Conservation (phyloP, 129 eudicot genomes). For the Flaveria sonorensis region DNA sequence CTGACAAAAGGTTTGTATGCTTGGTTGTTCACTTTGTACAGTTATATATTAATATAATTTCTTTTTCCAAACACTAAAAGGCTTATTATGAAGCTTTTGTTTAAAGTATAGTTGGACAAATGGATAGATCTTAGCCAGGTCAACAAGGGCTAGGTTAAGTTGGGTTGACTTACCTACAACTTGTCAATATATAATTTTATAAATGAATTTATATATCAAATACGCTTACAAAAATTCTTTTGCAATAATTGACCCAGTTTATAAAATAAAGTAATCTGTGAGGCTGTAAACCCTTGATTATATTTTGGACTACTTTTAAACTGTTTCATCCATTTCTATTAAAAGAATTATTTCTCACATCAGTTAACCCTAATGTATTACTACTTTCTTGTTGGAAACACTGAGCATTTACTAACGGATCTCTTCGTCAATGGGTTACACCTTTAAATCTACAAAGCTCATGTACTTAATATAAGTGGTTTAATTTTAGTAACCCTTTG, state of each 20-base stretch:
- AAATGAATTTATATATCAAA: background rate
- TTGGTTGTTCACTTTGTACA: conserved; percentile 1
- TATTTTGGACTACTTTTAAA: background rate
- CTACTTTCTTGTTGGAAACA: background rate
- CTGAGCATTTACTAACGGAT: background rate
- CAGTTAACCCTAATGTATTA: conserved; percentile 2
- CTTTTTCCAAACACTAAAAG: background rate
- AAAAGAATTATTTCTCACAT: background rate
- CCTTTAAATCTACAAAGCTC: background rate
- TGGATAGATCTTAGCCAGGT: background rate
- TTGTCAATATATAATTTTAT: background rate
- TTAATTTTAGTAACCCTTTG: no score
- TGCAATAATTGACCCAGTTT: background rate
- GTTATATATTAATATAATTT: background rate
- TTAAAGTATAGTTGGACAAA: conserved; percentile 7
- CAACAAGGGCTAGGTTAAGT: background rate
- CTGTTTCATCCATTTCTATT: background rate
- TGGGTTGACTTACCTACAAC: background rate
- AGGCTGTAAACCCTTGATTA: background rate
- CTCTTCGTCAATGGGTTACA: background rate
- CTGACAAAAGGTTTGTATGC: conserved; percentile 85
- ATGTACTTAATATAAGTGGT: background rate
- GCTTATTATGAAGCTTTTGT: conserved; percentile 11
- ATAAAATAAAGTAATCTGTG: background rate
- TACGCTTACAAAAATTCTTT: background rate